phyloP scores from a whole-genome alignment of 2,329 filamentous ascomycete species.

The Diplodia scrobiculata region DNA sequence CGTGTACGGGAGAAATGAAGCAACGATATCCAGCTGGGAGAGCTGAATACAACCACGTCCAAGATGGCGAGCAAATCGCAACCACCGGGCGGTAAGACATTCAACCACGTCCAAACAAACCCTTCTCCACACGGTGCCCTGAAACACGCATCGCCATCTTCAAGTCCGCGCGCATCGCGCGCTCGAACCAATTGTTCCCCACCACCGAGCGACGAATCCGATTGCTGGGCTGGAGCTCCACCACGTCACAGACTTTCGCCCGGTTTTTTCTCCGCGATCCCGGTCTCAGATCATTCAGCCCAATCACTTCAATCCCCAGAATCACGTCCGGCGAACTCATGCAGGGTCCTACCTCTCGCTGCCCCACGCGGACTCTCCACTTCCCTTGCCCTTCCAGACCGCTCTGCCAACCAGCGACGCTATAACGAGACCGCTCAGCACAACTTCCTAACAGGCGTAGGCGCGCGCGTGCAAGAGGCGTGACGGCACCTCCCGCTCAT shows the following conservation, averaged over 20 bases:
- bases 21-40: neutral
- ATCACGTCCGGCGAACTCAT: neutral
- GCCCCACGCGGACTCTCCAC: neutral
- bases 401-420: slow-evolving; percentile 6
- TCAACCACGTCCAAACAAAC: slow-evolving; percentile 1
- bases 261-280: slow-evolving; percentile 10
- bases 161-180: slow-evolving; percentile 8
- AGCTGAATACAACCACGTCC: neutral
- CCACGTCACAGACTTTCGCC: slow-evolving; percentile 1
- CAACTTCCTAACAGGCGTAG: neutral
- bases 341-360: slow-evolving; percentile 4
- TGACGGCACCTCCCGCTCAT: slow-evolving; percentile 6
- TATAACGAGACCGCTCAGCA: neutral
- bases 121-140: slow-evolving; percentile 2
- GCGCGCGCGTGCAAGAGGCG: neutral
- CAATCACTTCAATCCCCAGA: neutral
- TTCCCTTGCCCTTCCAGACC: neutral
- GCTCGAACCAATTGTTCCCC: neutral
- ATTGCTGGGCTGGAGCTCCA: slow-evolving; percentile 19
- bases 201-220: slow-evolving; percentile 17
- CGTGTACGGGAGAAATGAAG: no score
- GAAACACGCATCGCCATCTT: slow-evolving; percentile 22
- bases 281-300: slow-evolving; percentile 15
- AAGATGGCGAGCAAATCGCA: neutral
- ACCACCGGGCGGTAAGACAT: slow-evolving; percentile 3